These are phyloP conservation scores for Kwoniella dendrophila DNA, from an alignment of 768 basidiomycete genomes.

Conservation along the genomic window DNA sequence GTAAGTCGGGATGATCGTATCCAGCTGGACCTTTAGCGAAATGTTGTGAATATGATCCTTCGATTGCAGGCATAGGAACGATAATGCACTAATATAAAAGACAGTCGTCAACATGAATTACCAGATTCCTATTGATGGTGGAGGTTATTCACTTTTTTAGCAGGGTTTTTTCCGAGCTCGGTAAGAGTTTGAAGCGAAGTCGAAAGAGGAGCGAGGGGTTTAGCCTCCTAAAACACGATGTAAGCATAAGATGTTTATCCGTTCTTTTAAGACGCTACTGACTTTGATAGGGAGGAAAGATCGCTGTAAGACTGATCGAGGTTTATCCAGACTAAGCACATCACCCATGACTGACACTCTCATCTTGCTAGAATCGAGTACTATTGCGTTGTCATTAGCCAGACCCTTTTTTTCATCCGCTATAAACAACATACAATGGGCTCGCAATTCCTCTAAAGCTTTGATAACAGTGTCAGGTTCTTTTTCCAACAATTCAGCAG, in stretches of 20 bases:
- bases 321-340: conserved; percentile 68
- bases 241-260: not conserved
- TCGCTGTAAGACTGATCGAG: conserved; percentile 72
- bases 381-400: conserved; percentile 57
- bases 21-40: conserved; percentile 77
- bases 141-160: conserved; percentile 63
- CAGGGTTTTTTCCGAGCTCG: conserved; percentile 70
- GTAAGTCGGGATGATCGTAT: conserved; percentile 78
- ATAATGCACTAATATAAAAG: conserved; percentile 64
- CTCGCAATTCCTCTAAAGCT: conserved; percentile 74
- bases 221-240: conserved; percentile 23
- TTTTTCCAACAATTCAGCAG: conserved; percentile 72
- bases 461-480: conserved; percentile 71
- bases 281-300: conserved; percentile 72
- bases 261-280: conserved; percentile 30
- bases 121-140: not conserved
- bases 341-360: conserved; percentile 92
- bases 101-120: conserved; percentile 1
- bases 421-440: conserved; percentile 61
- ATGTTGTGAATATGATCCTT: conserved; percentile 83
- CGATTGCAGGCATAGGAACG: conserved; percentile 87
- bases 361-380: conserved; percentile 77
- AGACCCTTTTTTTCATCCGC: no score
- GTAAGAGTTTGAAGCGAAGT: conserved; percentile 71
- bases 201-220: conserved; percentile 68